phyloP scores from a whole-genome alignment of 169 alveolate genomes.

The Eimeria falciformis region DNA sequence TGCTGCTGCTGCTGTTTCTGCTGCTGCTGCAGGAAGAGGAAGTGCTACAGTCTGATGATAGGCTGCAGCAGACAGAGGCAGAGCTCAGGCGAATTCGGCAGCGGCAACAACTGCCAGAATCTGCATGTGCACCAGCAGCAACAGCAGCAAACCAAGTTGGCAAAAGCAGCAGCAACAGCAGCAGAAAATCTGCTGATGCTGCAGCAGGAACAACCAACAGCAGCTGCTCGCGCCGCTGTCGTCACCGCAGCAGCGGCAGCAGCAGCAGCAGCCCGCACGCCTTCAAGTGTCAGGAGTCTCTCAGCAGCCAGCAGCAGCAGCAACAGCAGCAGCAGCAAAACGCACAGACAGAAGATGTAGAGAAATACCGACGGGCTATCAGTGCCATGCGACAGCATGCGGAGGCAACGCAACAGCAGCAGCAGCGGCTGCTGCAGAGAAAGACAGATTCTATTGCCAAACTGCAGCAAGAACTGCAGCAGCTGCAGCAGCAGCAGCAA shows the following conservation, averaged over 20 bases:
- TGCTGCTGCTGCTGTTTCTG: constrained; percentile 21
- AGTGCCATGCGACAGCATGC: constrained; percentile 51
- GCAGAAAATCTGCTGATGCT: constrained; percentile 27
- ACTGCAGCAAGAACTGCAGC: constrained; percentile 58
- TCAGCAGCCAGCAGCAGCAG: not conserved
- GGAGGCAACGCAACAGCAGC: constrained; percentile 55
- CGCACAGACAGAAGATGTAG: constrained; percentile 5
- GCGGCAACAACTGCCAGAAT: too few species aligned
- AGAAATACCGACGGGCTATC: constrained; percentile 29
- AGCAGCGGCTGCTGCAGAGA: constrained; percentile 36
- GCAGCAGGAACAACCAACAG: not conserved
- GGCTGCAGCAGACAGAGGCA: not conserved
- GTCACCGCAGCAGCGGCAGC: constrained; percentile 32
- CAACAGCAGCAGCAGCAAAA: not conserved
- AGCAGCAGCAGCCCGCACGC: constrained; percentile 19
- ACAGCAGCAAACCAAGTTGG: not conserved
- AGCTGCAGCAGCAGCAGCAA: constrained; percentile 56
- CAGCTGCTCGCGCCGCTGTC: not conserved
- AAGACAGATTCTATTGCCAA: not conserved
- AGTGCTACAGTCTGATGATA: constrained; percentile 24
- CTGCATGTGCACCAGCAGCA: too few species aligned
- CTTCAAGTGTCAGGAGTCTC: too few species aligned
- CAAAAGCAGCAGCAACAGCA: not conserved
- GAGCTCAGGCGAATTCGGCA: constrained; percentile 12
- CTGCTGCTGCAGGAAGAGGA: constrained; percentile 47